Conservation (phyloP, 768 basidiomycete genomes). For the Floccularia luteovirens region DNA sequence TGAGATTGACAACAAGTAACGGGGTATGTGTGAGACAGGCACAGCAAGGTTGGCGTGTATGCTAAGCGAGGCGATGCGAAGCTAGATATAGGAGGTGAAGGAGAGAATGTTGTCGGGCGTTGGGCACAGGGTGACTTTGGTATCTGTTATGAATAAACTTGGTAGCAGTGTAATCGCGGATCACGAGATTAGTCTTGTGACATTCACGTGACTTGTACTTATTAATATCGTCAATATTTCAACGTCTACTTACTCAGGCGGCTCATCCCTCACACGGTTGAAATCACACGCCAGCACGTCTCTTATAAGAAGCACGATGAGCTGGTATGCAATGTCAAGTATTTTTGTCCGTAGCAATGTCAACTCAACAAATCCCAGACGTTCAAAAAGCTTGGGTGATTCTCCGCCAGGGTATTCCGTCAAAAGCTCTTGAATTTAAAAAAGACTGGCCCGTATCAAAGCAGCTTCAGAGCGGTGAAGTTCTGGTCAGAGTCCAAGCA, state of each 20-base stretch:
- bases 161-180: conserved; percentile 10
- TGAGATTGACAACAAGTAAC: too few species aligned
- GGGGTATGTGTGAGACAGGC: too few species aligned
- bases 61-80: not conserved
- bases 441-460: conserved; percentile 30
- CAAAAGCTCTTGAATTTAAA: conserved; percentile 21
- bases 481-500: conserved; percentile 27
- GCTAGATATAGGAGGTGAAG: conserved; percentile 1
- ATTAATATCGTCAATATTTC: too few species aligned
- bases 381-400: conserved; percentile 32
- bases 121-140: conserved; percentile 37
- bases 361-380: too few species aligned
- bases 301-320: too few species aligned
- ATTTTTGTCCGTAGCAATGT: too few species aligned
- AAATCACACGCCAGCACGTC: too few species aligned
- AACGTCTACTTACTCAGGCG: not conserved
- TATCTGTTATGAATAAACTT: not conserved
- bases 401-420: conserved; percentile 21
- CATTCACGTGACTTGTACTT: too few species aligned
- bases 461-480: conserved; percentile 21
- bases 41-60: not conserved
- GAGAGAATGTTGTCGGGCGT: conserved; percentile 9
- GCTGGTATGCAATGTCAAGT: too few species aligned
- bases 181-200: conserved; percentile 16
- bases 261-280: not conserved